Conservation (phyloP, 768 basidiomycete genomes). For the Leccinum barrowsii region DNA sequence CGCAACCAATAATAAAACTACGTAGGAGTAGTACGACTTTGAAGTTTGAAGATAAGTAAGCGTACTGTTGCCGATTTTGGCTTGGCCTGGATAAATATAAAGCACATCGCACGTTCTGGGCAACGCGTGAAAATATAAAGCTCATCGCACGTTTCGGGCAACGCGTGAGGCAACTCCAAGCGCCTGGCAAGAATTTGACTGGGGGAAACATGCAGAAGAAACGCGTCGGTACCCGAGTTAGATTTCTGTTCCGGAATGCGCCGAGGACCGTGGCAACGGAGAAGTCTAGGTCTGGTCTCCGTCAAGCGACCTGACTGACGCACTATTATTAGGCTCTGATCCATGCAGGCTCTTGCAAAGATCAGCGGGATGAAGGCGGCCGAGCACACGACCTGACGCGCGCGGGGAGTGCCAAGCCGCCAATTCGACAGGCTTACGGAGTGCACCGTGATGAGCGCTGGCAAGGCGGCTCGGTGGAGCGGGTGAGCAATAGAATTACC, state of each 20-base stretch:
- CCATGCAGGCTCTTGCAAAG: slow-evolving; percentile 14
- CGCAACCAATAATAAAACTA: slow-evolving; percentile 6
- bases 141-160: not conserved
- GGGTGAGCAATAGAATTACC: slow-evolving; percentile 5
- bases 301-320: no score
- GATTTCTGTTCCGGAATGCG: slow-evolving; percentile 12
- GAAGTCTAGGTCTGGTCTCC: not conserved
- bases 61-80: not conserved
- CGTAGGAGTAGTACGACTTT: not conserved
- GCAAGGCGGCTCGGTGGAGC: slow-evolving; percentile 1
- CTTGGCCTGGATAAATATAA: not conserved
- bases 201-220: not conserved
- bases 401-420: slow-evolving; percentile 5
- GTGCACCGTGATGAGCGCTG: slow-evolving; percentile 12
- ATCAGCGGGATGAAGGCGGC: slow-evolving; percentile 14
- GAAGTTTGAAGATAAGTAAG: slow-evolving; percentile 8
- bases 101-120: not conserved
- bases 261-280: slow-evolving; percentile 11
- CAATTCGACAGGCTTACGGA: slow-evolving; percentile 10
- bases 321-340: slow-evolving; percentile 11
- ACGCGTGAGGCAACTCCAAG: not conserved
- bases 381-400: slow-evolving; percentile 2
- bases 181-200: not conserved
- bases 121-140: slow-evolving; percentile 1
- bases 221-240: not conserved